Evolutionary conservation across 495 filamentous ascomycete genomes (phyloP).

Genomic region (Bryoglossum gracile): DNA sequence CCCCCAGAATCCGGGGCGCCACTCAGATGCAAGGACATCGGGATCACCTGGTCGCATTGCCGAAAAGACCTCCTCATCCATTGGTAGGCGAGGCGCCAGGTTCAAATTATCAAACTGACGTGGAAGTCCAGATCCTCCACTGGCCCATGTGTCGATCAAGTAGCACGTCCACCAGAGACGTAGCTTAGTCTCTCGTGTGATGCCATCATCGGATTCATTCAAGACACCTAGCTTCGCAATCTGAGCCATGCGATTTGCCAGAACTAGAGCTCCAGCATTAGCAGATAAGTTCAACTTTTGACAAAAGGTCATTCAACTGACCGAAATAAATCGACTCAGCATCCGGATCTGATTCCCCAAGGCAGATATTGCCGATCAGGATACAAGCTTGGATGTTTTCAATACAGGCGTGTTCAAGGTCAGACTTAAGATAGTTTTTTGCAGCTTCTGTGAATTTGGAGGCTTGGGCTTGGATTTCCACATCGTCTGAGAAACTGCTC

Average conservation of each 20-base stretch:
- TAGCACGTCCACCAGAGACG: slow-evolving; percentile 16
- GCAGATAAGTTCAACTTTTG: neutral
- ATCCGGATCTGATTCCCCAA: slow-evolving; percentile 1
- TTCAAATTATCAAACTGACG: neutral
- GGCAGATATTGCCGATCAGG: slow-evolving; percentile 12
- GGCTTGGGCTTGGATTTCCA: slow-evolving; percentile 1
- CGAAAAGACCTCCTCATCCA: slow-evolving; percentile 9
- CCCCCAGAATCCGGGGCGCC: slow-evolving; percentile 14
- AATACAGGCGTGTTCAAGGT: slow-evolving; percentile 14
- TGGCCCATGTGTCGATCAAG: slow-evolving; percentile 14
- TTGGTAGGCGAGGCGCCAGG: slow-evolving; percentile 2
- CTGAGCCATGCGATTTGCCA: slow-evolving; percentile 17
- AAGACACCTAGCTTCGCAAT: neutral
- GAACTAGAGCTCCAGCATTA: slow-evolving; percentile 2
- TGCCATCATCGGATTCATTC: neutral
- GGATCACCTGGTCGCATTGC: neutral
- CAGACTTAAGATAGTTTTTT: neutral
- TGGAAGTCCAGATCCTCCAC: slow-evolving; percentile 3
- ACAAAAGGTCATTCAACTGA: neutral
- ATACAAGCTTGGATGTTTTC: slow-evolving; percentile 21
- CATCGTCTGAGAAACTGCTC: neutral
- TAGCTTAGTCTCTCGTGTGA: slow-evolving; percentile 5
- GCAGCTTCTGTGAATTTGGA: neutral
- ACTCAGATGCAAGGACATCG: neutral
- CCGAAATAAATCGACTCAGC: slow-evolving; percentile 13